Base-by-base conservation (phyloP, 1,139 yeast species). In the Kodamaea fungicola region DNA sequence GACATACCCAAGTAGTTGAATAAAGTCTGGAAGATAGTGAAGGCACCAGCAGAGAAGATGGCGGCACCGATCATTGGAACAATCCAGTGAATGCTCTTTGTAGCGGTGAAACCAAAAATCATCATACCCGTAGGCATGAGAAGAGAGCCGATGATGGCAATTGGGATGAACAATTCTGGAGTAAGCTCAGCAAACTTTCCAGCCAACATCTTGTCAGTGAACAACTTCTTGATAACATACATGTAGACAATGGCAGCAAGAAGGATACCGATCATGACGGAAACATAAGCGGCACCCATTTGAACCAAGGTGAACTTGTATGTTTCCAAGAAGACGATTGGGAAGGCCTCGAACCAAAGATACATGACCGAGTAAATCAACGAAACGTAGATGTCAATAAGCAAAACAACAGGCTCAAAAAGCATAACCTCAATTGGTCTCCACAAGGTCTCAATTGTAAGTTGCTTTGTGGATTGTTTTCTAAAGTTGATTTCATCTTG, bases 311-410 rank as follows among this genome's bases (percentile, higher is more conserved):
- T 71, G 54, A 79, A 79, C 34, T 64, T 53, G 45, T 74, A 64
- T 26, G 63, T 51, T 4, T 62, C 72, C 7, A 46, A 39, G 45
- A 72, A 78, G 1, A 76, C 77, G 33, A 78, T 64, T 8, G 86
- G 85, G 39, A 68, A 68, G 1, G 79, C 80, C 53, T 80, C 85
- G 48, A 80, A 76, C 67, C 74, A 79, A 35, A 78, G 59, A 49
- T 78, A 79, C 51, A 74, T 54, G 24, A 76, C 58, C 23, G 80
- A 71, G 54, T 79, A 80, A 10, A 73, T 64, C 49, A 80, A 56
- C 2, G 81, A 71, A 45, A 74, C 59, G 52, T 80, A 78, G 13
- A 74, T 22, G 47, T 78, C 60, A 47, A 71, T 60, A 55, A 69
- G 47, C 55, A 80, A 39, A 41, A 70, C 68, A 36, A 71, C 66